These are phyloP conservation scores for Flaveria trinervia DNA, from an alignment of 129 eudicot genomes.

Conservation along the genomic window DNA sequence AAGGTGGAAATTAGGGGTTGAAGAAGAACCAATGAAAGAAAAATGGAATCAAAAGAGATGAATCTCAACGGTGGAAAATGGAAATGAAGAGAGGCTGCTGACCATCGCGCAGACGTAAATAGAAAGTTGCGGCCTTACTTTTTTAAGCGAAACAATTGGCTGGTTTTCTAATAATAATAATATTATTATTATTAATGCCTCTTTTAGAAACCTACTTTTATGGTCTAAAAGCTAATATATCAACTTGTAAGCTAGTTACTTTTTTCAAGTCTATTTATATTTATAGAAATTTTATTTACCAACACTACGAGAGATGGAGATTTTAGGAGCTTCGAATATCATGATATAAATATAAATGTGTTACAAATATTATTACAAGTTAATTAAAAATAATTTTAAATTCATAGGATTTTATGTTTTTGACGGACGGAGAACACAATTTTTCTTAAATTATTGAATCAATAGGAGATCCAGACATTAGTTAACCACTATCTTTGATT, in stretches of 20 bases:
- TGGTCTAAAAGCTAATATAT: neutral
- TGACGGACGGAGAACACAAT: no score
- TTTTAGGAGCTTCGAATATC: no score
- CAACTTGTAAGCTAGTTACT: neutral
- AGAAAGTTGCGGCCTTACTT: conserved; percentile 27
- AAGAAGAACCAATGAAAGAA: conserved; percentile 21
- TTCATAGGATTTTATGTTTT: no score
- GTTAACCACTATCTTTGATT: no score
- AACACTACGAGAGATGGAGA: no score
- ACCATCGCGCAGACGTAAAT: conserved; percentile 25
- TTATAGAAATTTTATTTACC: neutral
- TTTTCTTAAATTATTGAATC: no score
- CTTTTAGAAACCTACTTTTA: neutral
- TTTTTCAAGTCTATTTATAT: neutral
- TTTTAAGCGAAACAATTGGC: conserved; percentile 12
- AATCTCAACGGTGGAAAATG: conserved; percentile 33
- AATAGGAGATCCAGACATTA: no score
- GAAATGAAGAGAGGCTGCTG: conserved; percentile 9
- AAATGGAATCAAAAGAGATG: conserved; percentile 27
- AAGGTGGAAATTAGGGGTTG: neutral
- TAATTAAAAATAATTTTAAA: no score
- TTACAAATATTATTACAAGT: no score
- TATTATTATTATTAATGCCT: neutral
- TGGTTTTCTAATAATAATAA: neutral
- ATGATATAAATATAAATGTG: no score